Evolutionary conservation across 345 rosid species (phyloP), one percentile per base, ranked within the genome.

Genomic region (Nephelium lappaceum): DNA sequence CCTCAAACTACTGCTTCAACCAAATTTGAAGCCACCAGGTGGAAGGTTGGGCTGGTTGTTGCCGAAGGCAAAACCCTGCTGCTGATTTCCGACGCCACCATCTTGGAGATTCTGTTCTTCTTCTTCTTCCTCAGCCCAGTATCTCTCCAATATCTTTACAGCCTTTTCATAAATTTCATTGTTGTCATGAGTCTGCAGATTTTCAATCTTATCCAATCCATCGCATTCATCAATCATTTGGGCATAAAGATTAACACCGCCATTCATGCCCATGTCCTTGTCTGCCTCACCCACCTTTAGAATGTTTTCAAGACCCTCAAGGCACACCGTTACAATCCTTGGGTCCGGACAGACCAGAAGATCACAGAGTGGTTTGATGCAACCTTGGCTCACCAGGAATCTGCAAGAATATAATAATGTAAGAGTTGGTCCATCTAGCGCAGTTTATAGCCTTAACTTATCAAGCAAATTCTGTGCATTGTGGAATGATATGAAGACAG

Each of bases 351-450:
- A 87, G 72, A 84, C 69, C 67, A 93, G 88, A 43, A 93, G 93
- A 87, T 93, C 95, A 24, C 96, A 93, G 5, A 92, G 88, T n/a
- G 98, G 98, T 77, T 89, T 90, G 67, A 93, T 90, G 90, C 94
- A 92, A 74, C 91, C 95, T 83, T 90, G 91, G 77, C 81, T 84
- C 72, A 88, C 98, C 82, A 93, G 81, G 77, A 85, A 89, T 77
- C 98, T 93, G 83, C 80, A 80, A 43, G 65, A 71, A 79, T 76
- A 51, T 57, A 60, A 77, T 24, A 70, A 61, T 69, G 16, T 66
- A 68, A 77, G 57, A 31, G 45, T 3, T n/a, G 63, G 31, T 58
- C 42, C 68, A 25, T 63, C 66, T 7, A 11, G 36, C 38, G 18
- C 10, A 7, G 51, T 45, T 45, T 31, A 31, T 2, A 45, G 51